Evolutionary conservation across 805 yeast species (phyloP).

Genomic region (Metschnikowia aberdeeniae): DNA sequence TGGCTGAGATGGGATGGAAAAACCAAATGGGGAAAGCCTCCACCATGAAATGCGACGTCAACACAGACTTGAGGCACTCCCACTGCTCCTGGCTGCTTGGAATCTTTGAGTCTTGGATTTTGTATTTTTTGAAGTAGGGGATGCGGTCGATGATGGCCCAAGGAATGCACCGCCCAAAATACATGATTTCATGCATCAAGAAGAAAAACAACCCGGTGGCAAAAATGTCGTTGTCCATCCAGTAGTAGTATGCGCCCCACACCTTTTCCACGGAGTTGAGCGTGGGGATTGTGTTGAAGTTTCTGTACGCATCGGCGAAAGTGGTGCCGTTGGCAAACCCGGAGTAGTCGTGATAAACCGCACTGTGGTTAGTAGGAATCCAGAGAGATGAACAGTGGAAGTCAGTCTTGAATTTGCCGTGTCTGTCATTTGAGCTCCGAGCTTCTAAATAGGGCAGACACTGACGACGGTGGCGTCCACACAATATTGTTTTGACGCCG

Average conservation of each 20-base stretch:
- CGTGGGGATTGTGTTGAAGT: conserved; percentile 13
- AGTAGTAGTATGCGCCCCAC: conserved; percentile 56
- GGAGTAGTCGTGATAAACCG: conserved; percentile 34
- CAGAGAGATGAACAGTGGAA: not conserved
- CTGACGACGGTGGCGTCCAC: too few relatives aligned
- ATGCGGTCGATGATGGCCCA: conserved; percentile 54
- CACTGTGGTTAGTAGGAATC: conserved; percentile 19
- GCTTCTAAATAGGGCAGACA: too few relatives aligned
- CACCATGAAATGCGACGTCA: conserved; percentile 52
- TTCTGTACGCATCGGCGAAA: conserved; percentile 25
- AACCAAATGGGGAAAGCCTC: conserved; percentile 63
- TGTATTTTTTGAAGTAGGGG: conserved; percentile 49
- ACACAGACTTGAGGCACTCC: conserved; percentile 58
- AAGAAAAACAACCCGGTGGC: conserved; percentile 58
- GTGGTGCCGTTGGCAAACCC: conserved; percentile 30
- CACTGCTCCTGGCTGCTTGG: conserved; percentile 56
- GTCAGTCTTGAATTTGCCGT: too few relatives aligned
- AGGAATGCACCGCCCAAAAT: conserved; percentile 57
- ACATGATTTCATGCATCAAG: conserved; percentile 51
- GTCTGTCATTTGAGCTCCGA: too few relatives aligned
- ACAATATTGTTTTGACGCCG: too few relatives aligned
- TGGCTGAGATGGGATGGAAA: conserved; percentile 53
- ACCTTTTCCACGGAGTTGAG: conserved; percentile 40
- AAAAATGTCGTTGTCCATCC: conserved; percentile 50
- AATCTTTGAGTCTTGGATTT: conserved; percentile 50